Evolutionary conservation across 1,284 basidiomycete species (phyloP), one percentile per base, ranked within the genome.

Genomic region (Cystobasidium pallidum): DNA sequence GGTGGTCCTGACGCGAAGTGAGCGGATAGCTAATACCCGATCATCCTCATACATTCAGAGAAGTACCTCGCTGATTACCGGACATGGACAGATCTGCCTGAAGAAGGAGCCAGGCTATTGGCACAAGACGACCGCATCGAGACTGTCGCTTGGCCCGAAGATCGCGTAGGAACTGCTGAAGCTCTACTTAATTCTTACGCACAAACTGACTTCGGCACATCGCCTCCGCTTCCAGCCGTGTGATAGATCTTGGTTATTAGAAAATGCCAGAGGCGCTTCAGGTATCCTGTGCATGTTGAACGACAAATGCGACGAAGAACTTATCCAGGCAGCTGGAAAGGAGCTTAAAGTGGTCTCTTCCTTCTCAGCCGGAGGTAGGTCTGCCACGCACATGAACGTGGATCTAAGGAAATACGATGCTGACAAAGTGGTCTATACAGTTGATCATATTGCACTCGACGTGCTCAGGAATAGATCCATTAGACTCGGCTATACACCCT

Each of bases 281-380:
- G 92, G 88, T 0, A 79, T 89, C 0, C 81, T 93, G 8, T 84
- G 90, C 34, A 87, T 89, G 82, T 79, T 91, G 1, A 83, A 86
- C 0, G 91, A 95, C 73, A 89, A 88, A 65, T 77, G n/a, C 10
- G 85, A 95, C 77, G 81, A 84, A 15, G 90, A 92, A 78, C 80
- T 93, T 1, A 75, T 94, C 59, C 86, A 89, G 66, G 84, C 85
- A 76, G 90, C 89, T 87, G 76, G 75, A 78, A 26, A 65, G 3
- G 4, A 41, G 61, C 84, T 98, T 15, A 87, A 86, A 67, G 88
- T 90, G 19, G 85, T 97, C 6, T 93, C 92, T 0, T 97, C 94
- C 0, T 91, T 95, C 86, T 83, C 81, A 24, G 82, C 81, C 0
- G 80, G 80, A 6, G 79, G 68, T 71, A 34, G 30, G 59, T 89